Evolutionary conservation across 2,329 filamentous ascomycete species (phyloP).

Genomic region (Lachnellula suecica): DNA sequence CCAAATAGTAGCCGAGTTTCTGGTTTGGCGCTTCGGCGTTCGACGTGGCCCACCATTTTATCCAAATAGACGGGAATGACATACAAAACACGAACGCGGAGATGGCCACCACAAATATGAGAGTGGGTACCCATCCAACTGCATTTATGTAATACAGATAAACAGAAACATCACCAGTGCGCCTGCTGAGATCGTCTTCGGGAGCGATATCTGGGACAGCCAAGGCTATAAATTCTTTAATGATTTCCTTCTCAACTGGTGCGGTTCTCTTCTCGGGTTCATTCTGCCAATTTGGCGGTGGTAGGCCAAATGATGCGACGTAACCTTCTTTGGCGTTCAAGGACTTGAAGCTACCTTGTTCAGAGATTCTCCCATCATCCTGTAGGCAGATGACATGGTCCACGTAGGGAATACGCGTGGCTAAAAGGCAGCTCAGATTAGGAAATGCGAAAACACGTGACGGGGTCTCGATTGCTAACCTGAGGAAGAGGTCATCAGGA

Average conservation of each 20-base stretch:
- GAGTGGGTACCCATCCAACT: constrained; percentile 8
- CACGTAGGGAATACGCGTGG: constrained; percentile 31
- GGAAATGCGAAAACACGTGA: neutral
- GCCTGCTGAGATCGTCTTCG: constrained; percentile 1
- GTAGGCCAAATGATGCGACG: constrained; percentile 16
- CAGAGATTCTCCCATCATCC: constrained; percentile 32
- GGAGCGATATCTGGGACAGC: neutral
- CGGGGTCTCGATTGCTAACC: neutral
- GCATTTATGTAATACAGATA: constrained; percentile 22
- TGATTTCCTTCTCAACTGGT: neutral
- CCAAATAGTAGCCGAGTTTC: constrained; percentile 1
- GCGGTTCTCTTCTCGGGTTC: neutral
- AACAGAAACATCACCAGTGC: constrained; percentile 7
- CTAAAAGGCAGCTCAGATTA: neutral
- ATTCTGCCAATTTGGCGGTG: neutral
- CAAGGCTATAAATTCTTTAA: neutral
- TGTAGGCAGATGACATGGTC: constrained; percentile 38
- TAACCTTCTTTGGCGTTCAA: constrained; percentile 35
- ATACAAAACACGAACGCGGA: constrained; percentile 6
- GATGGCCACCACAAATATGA: constrained; percentile 9
- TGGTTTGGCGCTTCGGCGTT: constrained; percentile 1
- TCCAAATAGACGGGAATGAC: constrained; percentile 34
- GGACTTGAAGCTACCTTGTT: constrained; percentile 36
- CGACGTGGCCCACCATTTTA: constrained; percentile 29
- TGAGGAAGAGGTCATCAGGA: constrained; percentile 35